Evolutionary conservation across 495 filamentous ascomycete genomes (phyloP), one percentile per base, ranked within the genome.

Genomic region (Annulohypoxylon maeteangense): DNA sequence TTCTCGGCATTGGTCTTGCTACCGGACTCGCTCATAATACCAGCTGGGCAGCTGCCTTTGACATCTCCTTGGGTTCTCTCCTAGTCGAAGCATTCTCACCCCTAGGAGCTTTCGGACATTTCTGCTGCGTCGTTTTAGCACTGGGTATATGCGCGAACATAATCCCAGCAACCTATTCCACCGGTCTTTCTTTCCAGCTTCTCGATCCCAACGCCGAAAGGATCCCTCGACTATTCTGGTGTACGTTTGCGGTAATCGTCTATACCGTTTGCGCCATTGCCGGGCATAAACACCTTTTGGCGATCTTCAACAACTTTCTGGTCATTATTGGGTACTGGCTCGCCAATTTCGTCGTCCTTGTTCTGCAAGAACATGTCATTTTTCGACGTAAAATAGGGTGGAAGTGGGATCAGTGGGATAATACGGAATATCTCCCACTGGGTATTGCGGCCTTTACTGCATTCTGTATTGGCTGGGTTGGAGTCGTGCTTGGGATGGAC

Each of bases 161-260:
- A 25, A 27, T 40, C 2, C 54, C 54, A 8, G 23, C 54, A 25
- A 57, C 54, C 7, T 57, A 57, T 18, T 40, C 54, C 10, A 57
- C 54, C 8, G 54, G 54, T 8, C 54, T 57, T 27, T 57, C 54
- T 0, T 57, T 57, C 18, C 54, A 57, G 54, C 54, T 57, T 40
- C 54, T 57, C 25, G 54, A 22, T 20, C 18, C 18, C 18, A 23
- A 16, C 1, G 54, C 54, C 3, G 54, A 57, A 10, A 57, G 34
- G 20, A 40, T 57, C 18, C 54, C 54, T 57, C 54, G 54, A 40
- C 1, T 57, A 57, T 57, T 57, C 32, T 57, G 54, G 54, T 57
- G 54, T 16, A 57, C 54, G 1, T 57, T 57, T 7, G 20, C 54
- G 0, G 54, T 57, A 8, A 57, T 57, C 12, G 25, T 57, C 8